phyloP scores from a whole-genome alignment of 2,329 filamentous ascomycete species.

The Pyrenophora seminiperda region DNA sequence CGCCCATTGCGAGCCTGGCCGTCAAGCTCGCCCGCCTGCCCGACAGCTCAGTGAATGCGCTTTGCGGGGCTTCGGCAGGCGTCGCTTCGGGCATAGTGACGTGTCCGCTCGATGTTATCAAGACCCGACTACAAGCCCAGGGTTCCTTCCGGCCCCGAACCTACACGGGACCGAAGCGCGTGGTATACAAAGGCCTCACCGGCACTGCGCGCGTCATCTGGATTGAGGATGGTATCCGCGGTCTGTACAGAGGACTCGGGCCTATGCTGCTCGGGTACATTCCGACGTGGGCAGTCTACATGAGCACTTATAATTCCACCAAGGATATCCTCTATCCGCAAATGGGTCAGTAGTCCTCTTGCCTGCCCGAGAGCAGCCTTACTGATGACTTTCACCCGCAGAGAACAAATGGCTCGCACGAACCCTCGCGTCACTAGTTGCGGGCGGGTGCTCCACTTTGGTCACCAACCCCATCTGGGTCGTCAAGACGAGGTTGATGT shows the following conservation, averaged over 20 bases:
- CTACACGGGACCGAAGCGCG: constrained; percentile 55
- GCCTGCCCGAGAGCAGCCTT: neutral
- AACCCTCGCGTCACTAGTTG: constrained; percentile 87
- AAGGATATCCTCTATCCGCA: constrained; percentile 73
- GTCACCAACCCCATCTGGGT: constrained; percentile 99
- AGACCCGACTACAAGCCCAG: constrained; percentile 96
- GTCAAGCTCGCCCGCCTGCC: constrained; percentile 56
- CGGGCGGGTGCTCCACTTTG: constrained; percentile 89
- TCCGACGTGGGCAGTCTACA: constrained; percentile 97
- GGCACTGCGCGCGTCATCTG: constrained; percentile 87
- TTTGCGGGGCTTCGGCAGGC: constrained; percentile 86
- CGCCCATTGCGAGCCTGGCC: constrained; percentile 44
- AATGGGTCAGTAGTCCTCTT: constrained; percentile 52
- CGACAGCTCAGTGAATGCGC: constrained; percentile 70
- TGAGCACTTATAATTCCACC: constrained; percentile 92
- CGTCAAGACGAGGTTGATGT: constrained; percentile 98
- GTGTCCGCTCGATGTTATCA: constrained; percentile 97
- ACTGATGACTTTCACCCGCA: constrained; percentile 18
- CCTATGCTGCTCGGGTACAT: constrained; percentile 95
- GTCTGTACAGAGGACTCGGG: constrained; percentile 90
- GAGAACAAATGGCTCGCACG: constrained; percentile 79
- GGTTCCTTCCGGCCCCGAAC: constrained; percentile 72
- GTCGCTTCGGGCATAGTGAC: constrained; percentile 94
- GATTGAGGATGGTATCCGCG: constrained; percentile 83
- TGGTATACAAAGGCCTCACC: constrained; percentile 80